Percentiles rank a stretch among this genome's conserved stretches.
Evolutionary conservation across 805 yeast genomes (phyloP).

Genomic region (Sugiyamaella floridensis): DNA sequence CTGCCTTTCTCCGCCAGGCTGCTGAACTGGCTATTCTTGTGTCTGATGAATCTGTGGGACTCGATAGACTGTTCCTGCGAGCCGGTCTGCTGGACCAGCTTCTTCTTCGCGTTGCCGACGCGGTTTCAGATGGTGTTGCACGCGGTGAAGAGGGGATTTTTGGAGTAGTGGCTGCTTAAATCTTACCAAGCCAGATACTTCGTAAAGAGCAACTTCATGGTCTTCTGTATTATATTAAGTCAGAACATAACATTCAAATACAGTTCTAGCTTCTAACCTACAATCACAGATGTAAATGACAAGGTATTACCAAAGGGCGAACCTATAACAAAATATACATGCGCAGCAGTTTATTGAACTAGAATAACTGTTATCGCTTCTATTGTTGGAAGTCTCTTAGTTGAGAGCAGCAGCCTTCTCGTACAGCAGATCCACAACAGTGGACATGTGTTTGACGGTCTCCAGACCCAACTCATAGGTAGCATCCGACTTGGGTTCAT

Average conservation of each 20-base stretch:
- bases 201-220: too few relatives aligned
- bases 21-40: slow-evolving; percentile 53
- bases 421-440: slow-evolving; percentile 81
- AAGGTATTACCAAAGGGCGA: background rate
- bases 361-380: slow-evolving; percentile 1
- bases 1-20: slow-evolving; percentile 50
- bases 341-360: background rate
- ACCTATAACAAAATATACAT: background rate
- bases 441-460: slow-evolving; percentile 77
- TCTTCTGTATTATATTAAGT: too few relatives aligned
- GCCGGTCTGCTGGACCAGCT: slow-evolving; percentile 53
- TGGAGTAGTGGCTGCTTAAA: slow-evolving; percentile 8
- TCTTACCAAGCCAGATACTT: background rate
- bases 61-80: slow-evolving; percentile 53
- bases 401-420: slow-evolving; percentile 87
- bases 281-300: background rate
- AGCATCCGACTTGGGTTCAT: slow-evolving; percentile 80
- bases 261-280: background rate
- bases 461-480: slow-evolving; percentile 84
- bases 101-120: slow-evolving; percentile 45
- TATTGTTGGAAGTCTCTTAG: slow-evolving; percentile 26
- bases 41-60: slow-evolving; percentile 58
- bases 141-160: slow-evolving; percentile 42
- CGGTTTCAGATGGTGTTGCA: slow-evolving; percentile 44
- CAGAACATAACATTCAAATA: too few relatives aligned